Evolutionary conservation across 164 flowering plant species (phyloP).

Genomic region (Buxus sempervirens): DNA sequence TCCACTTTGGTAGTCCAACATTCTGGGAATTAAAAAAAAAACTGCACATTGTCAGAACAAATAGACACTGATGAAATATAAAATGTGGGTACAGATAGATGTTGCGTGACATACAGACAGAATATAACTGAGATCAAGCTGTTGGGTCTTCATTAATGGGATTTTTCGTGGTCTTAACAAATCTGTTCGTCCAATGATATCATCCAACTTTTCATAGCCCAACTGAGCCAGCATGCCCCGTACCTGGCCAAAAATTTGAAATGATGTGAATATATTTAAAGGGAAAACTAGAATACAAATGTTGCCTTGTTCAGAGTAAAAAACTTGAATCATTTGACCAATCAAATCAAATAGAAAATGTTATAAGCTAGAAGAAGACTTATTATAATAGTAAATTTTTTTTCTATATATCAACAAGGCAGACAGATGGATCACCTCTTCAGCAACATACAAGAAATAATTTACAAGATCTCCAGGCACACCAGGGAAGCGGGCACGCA

Average conservation of each 20-base stretch:
- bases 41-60: background rate
- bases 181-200: conserved; percentile 84
- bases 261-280: background rate
- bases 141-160: conserved; percentile 89
- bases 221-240: conserved; percentile 90
- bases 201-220: conserved; percentile 91
- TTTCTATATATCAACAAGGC: background rate
- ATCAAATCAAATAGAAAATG: background rate
- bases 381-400: background rate
- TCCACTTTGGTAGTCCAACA: conserved; percentile 75
- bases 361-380: background rate
- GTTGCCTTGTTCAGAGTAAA: background rate
- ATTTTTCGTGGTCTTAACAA: conserved; percentile 69
- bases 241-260: conserved; percentile 42
- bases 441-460: conserved; percentile 92
- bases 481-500: conserved; percentile 97
- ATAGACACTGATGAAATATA: background rate
- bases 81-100: conserved; percentile 1
- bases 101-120: conserved; percentile 57
- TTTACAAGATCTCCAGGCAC: conserved; percentile 99
- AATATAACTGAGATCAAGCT: conserved; percentile 84
- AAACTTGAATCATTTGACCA: background rate
- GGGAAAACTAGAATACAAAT: background rate
- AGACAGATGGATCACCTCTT: conserved; percentile 64
- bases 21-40: background rate